Conservation (phyloP, 208 protist genomes). For the Leptomonas pyrrhocoris region DNA sequence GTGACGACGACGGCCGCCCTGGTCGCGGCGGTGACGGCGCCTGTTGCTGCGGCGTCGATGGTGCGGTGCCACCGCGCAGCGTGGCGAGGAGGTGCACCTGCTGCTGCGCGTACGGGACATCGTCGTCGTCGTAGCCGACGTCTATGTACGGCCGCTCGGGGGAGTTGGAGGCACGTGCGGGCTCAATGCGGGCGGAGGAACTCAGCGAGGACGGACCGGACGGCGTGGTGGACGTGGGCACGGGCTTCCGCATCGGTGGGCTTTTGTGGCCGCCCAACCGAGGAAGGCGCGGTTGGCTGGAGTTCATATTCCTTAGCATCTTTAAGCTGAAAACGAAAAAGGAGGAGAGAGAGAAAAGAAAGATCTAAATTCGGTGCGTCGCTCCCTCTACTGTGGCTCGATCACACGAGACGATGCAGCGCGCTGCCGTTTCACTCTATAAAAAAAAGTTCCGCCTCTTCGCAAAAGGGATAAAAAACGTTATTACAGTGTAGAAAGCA, state of each 20-base stretch:
- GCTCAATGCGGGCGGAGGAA: conserved; percentile 9
- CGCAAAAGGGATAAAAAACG: no score
- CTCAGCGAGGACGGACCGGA: neutral
- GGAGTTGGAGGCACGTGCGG: conserved; percentile 6
- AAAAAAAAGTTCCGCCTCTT: no score
- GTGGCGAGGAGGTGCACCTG: conserved; percentile 11
- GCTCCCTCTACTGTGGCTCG: no score
- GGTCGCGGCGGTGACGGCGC: conserved; percentile 1
- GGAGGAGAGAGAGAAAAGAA: no score
- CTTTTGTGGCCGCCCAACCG: conserved; percentile 23
- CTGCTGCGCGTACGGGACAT: conserved; percentile 17
- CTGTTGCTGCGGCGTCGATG: conserved; percentile 1
- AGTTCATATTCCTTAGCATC: conserved; percentile 23
- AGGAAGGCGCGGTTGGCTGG: conserved; percentile 16
- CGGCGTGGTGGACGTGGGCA: neutral
- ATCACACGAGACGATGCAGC: no score
- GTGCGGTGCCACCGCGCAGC: conserved; percentile 7
- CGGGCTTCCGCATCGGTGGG: neutral
- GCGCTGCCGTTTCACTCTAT: no score
- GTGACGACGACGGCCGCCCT: conserved; percentile 4
- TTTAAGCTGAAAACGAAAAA: no score
- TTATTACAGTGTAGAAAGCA: no score
- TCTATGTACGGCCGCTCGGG: conserved; percentile 29
- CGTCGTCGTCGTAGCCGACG: conserved; percentile 27
- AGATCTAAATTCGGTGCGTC: no score